Evolutionary conservation across 495 filamentous ascomycete species (phyloP).

Genomic region (Talaromyces nanjingensis): DNA sequence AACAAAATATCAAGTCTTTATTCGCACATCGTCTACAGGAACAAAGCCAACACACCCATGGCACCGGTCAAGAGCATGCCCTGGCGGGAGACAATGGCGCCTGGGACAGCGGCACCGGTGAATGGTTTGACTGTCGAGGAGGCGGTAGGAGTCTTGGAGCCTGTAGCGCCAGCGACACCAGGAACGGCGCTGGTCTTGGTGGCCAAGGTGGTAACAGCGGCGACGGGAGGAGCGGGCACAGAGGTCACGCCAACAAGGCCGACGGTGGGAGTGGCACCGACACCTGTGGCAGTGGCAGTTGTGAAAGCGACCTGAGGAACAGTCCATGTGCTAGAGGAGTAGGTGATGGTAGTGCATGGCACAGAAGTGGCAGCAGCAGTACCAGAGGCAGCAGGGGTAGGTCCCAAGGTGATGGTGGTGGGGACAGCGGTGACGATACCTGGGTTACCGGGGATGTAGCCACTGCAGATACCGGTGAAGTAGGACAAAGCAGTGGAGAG

Average conservation of each 20-base stretch:
- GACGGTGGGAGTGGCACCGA: conserved; percentile 41
- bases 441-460: conserved; percentile 68
- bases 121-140: conserved; percentile 1
- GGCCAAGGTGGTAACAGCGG: conserved; percentile 3
- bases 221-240: not conserved
- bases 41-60: conserved; percentile 1
- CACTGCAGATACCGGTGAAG: conserved; percentile 87
- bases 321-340: conserved; percentile 55
- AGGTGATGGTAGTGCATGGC: conserved; percentile 57
- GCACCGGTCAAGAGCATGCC: conserved; percentile 1
- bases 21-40: not conserved
- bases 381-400: conserved; percentile 27
- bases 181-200: not conserved
- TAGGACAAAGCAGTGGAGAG: conserved; percentile 67
- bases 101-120: conserved; percentile 6
- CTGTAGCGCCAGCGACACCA: conserved; percentile 3
- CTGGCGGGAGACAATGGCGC: conserved; percentile 4
- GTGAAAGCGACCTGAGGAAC: conserved; percentile 72
- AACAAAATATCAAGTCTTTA: not conserved
- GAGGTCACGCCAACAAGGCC: conserved; percentile 18
- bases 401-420: conserved; percentile 50
- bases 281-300: conserved; percentile 40
- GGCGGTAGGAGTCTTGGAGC: not conserved
- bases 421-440: conserved; percentile 72
- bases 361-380: conserved; percentile 19